Evolutionary conservation across 2,329 filamentous ascomycete species (phyloP), one percentile per base, ranked within the genome.

Genomic region (Ustulina deusta): DNA sequence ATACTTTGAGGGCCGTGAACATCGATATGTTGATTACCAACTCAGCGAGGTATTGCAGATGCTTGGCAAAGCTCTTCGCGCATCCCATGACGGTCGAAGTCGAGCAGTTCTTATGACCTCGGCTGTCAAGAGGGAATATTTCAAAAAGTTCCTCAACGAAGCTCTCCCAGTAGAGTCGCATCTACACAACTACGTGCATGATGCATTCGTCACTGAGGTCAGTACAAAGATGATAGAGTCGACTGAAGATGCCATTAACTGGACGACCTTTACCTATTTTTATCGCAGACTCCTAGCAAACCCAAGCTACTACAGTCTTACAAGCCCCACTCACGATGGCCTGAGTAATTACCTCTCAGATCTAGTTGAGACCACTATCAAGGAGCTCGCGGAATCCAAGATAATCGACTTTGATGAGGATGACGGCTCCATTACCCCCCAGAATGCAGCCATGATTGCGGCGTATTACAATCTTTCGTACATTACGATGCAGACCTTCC

Each of bases 381-480:
- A 93, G 79, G 95, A 99, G 74, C 85, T 99, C 65, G 86, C 90
- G 9, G 95, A 98, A 75, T 94, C 94, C 40, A 97, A 97, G 85
- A 95, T 99, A 71, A 94, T 99, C 73, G 94, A 98, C 74, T 88
- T 97, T 56, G 95, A 98, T 72, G 94, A 97, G 77, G 94, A 97
- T 57, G 95, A 98, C 77, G 95, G 97, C 74, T 90, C 90, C 0
- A 91, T 98, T 51, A 88, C 92, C 20, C 94, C 96, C 15, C 88
- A 97, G 75, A 98, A 99, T 79, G 92, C 95, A 2, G 96, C 96
- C 73, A 97, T 97, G 93, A 98, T 99, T 77, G 94, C 93, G 10
- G 94, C 96, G 1, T 98, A 99, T 85, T 99, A 99, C 86, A 98
- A 97, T 81, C 97, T 99, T 77, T 97, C 95, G 6, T 98, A 97